A percentile compares a stretch with the other conserved stretches of the same genome.
These are phyloP conservation scores for Dalbergia cultrata DNA, from an alignment of 306 rosid genomes.

Conservation along the genomic window DNA sequence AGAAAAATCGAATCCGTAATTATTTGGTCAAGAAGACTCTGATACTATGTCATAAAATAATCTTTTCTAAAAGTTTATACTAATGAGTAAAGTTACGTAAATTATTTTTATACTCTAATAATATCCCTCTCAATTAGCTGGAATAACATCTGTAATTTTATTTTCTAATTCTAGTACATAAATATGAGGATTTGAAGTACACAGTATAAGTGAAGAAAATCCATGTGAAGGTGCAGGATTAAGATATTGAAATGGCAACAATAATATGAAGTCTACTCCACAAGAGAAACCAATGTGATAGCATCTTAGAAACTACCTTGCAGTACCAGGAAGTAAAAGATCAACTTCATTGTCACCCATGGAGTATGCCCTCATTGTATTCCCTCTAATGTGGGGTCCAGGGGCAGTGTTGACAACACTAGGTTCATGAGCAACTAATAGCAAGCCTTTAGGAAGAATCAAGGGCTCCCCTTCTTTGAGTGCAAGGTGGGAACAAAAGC, in stretches of 20 bases:
- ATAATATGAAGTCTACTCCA: background rate
- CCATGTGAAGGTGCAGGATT: background rate
- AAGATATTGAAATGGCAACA: background rate
- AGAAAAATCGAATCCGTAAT: too few species aligned
- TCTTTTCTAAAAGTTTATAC: too few species aligned
- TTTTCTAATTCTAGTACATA: background rate
- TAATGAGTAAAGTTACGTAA: too few species aligned
- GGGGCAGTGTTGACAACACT: conserved; percentile 70
- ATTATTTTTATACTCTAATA: too few species aligned
- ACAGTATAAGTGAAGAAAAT: background rate
- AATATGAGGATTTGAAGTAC: background rate
- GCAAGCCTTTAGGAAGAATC: conserved; percentile 69
- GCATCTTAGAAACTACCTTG: conserved; percentile 55
- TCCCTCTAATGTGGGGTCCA: conserved; percentile 90
- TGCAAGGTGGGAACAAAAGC: conserved; percentile 48
- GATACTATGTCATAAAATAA: too few species aligned
- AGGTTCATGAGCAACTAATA: conserved; percentile 84
- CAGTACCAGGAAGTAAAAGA: conserved; percentile 88
- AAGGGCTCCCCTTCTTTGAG: conserved; percentile 52
- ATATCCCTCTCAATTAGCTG: too few species aligned
- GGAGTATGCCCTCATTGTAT: conserved; percentile 73
- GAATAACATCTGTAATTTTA: background rate
- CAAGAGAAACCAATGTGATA: conserved; percentile 5
- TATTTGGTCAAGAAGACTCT: too few species aligned
- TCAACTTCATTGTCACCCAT: conserved; percentile 86